phyloP scores from a whole-genome alignment of 2,329 filamentous ascomycete genomes.

The Aspergillus cejpii region DNA sequence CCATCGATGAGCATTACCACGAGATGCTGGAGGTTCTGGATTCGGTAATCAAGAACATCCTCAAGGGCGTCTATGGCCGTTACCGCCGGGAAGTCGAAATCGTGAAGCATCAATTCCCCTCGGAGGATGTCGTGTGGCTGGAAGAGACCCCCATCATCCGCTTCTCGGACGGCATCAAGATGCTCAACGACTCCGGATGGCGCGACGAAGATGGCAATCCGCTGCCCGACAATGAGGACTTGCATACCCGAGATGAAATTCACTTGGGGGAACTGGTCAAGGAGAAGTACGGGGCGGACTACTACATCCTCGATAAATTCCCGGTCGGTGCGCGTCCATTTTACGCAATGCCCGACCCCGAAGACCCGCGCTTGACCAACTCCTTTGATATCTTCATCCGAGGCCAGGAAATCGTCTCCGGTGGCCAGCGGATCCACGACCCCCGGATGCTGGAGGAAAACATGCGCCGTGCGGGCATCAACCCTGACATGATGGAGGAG shows the following conservation, averaged over 20 bases:
- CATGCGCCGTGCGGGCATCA: slow-evolving; percentile 68
- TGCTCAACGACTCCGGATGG: slow-evolving; percentile 74
- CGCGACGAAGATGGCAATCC: slow-evolving; percentile 67
- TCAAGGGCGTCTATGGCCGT: slow-evolving; percentile 62
- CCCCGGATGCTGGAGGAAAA: slow-evolving; percentile 65
- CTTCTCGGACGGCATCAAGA: slow-evolving; percentile 70
- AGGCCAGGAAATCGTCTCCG: slow-evolving; percentile 86
- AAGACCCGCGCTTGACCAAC: slow-evolving; percentile 69
- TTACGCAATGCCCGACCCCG: slow-evolving; percentile 78
- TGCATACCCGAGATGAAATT: slow-evolving; percentile 80
- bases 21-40: slow-evolving; percentile 77
- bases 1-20: slow-evolving; percentile 80
- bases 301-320: slow-evolving; percentile 93
- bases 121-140: slow-evolving; percentile 77
- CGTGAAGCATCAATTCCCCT: slow-evolving; percentile 77
- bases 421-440: slow-evolving; percentile 88
- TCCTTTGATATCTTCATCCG: slow-evolving; percentile 94
- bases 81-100: slow-evolving; percentile 67
- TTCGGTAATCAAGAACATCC: slow-evolving; percentile 70
- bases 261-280: slow-evolving; percentile 76
- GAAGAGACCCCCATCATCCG: slow-evolving; percentile 76
- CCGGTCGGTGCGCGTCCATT: slow-evolving; percentile 77
- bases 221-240: slow-evolving; percentile 66
- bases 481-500: slow-evolving; percentile 77
- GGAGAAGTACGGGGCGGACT: slow-evolving; percentile 80